A percentile compares a stretch with the other conserved stretches of the same genome.
Evolutionary conservation across 768 basidiomycete species (phyloP).

Genomic region (Trametes elegans): DNA sequence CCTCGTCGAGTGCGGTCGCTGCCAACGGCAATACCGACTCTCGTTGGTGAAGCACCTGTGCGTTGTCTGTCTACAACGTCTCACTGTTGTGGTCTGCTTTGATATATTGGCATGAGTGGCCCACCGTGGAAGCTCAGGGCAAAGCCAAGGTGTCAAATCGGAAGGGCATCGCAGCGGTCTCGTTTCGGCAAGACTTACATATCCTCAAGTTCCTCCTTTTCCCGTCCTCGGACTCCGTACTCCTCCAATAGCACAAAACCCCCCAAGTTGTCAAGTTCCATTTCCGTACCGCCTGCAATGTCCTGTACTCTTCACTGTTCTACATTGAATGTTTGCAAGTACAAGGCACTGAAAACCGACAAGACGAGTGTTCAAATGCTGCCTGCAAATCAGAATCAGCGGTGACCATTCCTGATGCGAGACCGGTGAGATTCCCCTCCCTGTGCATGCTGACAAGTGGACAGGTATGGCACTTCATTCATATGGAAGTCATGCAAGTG

Average conservation of each 20-base stretch:
- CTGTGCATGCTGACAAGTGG: neutral
- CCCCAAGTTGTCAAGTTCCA: conserved; percentile 71
- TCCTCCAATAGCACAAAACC: conserved; percentile 52
- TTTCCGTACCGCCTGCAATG: conserved; percentile 50
- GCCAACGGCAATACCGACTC: conserved; percentile 39
- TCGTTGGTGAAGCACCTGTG: conserved; percentile 57
- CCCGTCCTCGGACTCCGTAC: conserved; percentile 33
- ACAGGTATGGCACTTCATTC: neutral
- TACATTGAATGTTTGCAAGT: conserved; percentile 28
- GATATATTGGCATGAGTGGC: conserved; percentile 26
- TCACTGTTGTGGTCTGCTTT: conserved; percentile 26
- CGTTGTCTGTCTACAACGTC: conserved; percentile 21
- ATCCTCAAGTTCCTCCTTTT: conserved; percentile 33
- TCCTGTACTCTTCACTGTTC: conserved; percentile 53
- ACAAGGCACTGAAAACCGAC: conserved; percentile 13
- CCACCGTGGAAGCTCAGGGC: conserved; percentile 24
- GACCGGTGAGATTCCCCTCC: neutral
- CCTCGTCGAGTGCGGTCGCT: conserved; percentile 31
- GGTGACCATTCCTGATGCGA: neutral
- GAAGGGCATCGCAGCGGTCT: conserved; percentile 26
- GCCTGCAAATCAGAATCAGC: neutral
- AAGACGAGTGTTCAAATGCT: conserved; percentile 4
- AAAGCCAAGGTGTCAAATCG: conserved; percentile 32
- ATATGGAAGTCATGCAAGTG: neutral
- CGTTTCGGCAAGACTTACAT: conserved; percentile 24